These are phyloP conservation scores for Termitomyces sp. DNA, from an alignment of 768 basidiomycete genomes.

Conservation along the genomic window DNA sequence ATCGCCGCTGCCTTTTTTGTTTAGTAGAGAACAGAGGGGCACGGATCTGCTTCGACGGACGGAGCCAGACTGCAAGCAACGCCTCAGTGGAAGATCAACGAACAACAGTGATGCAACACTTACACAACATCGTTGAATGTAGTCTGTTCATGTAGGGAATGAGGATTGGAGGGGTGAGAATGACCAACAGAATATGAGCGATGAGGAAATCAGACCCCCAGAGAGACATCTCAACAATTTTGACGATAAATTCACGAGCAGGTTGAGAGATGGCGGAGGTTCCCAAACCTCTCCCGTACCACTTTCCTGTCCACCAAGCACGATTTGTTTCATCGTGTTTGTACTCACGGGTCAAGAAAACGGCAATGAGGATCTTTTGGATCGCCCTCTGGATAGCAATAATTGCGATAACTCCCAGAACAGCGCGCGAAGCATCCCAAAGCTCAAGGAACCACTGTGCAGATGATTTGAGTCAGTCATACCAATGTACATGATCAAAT, in stretches of 20 bases:
- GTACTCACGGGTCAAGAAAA: conserved; percentile 94
- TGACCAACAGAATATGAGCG: conserved; percentile 77
- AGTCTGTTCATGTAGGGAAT: conserved; percentile 85
- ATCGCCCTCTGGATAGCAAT: conserved; percentile 88
- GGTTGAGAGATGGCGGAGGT: conserved; percentile 89
- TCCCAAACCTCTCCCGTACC: conserved; percentile 93
- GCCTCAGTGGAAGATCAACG: neutral
- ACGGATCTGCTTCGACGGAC: conserved; percentile 91
- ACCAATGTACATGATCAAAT: conserved; percentile 12
- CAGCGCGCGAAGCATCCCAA: conserved; percentile 96
- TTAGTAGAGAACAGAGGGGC: conserved; percentile 91
- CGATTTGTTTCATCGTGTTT: conserved; percentile 98
- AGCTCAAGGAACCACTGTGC: conserved; percentile 90
- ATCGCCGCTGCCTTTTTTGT: conserved; percentile 86
- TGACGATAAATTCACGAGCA: conserved; percentile 95
- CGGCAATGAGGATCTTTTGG: conserved; percentile 90
- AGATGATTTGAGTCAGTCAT: conserved; percentile 18
- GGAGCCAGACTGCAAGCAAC: conserved; percentile 76
- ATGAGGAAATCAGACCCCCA: conserved; percentile 96
- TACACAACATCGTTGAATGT: conserved; percentile 92
- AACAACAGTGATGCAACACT: conserved; percentile 22
- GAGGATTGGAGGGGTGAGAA: conserved; percentile 78
- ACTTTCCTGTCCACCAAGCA: conserved; percentile 99
- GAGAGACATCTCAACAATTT: conserved; percentile 95
- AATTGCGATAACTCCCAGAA: conserved; percentile 86